phyloP scores from a whole-genome alignment of 352 stramenopile genomes.

The Globisporangium iwayamae region DNA sequence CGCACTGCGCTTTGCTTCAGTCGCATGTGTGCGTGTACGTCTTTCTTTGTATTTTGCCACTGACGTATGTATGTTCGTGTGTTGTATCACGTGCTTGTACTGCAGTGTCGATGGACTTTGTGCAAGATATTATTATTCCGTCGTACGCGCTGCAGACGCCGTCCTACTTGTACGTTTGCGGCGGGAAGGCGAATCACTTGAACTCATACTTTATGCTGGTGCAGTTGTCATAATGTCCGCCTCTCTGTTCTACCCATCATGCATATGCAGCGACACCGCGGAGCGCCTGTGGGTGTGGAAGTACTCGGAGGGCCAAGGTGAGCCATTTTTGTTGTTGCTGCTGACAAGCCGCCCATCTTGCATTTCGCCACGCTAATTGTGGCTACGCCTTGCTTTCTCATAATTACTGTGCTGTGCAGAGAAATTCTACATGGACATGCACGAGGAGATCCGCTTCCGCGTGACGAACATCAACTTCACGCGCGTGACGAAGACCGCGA shows the following conservation, averaged over 20 bases:
- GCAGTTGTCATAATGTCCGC: background rate
- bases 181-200: background rate
- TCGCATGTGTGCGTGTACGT: background rate
- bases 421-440: conserved; percentile 87
- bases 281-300: conserved; percentile 87
- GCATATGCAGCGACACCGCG: conserved; percentile 48
- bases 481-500: conserved; percentile 84
- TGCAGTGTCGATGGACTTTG: conserved; percentile 86
- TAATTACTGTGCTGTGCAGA: conserved; percentile 24
- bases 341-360: too few species aligned
- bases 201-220: too few species aligned
- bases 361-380: background rate
- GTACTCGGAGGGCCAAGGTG: conserved; percentile 78
- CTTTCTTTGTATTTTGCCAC: too few species aligned
- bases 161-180: conserved; percentile 70
- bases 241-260: background rate
- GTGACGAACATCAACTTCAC: conserved; percentile 89
- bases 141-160: conserved; percentile 86
- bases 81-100: too few species aligned
- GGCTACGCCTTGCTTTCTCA: background rate
- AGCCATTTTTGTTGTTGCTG: background rate
- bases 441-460: conserved; percentile 85
- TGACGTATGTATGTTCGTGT: background rate
- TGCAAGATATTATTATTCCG: conserved; percentile 88
- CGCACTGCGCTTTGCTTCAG: background rate